A percentile compares a stretch with the other conserved stretches of the same genome.
These are phyloP conservation scores for Cucurbitaria berberidis DNA, from an alignment of 2,329 filamentous ascomycete genomes.

Conservation along the genomic window DNA sequence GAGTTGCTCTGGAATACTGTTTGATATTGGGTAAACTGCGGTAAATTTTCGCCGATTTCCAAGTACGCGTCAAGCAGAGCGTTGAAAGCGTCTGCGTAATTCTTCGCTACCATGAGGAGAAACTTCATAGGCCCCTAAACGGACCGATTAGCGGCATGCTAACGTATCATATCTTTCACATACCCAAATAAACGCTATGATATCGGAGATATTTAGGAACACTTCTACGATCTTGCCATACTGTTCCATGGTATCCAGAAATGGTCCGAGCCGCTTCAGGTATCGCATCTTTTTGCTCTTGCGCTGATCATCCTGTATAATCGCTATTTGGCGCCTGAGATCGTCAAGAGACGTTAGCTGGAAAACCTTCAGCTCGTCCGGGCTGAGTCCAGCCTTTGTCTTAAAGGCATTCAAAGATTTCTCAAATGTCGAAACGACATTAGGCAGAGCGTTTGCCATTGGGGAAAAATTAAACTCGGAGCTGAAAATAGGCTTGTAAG, in stretches of 20 bases:
- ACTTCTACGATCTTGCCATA: conserved; percentile 46
- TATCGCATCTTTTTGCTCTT: conserved; percentile 18
- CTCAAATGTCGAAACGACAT: neutral
- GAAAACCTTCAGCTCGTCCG: neutral
- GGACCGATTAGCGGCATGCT: neutral
- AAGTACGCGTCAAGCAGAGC: conserved; percentile 48
- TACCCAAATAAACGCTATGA: conserved; percentile 43
- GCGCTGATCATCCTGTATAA: conserved; percentile 22
- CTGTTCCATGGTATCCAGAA: conserved; percentile 45
- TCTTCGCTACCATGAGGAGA: conserved; percentile 37
- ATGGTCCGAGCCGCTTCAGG: conserved; percentile 23
- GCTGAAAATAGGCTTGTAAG: neutral
- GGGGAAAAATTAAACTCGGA: neutral
- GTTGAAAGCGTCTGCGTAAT: conserved; percentile 45
- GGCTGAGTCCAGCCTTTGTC: neutral
- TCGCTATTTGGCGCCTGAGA: neutral
- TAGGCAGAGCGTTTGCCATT: neutral
- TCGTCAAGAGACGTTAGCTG: neutral
- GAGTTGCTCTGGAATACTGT: conserved; percentile 34
- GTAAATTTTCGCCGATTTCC: conserved; percentile 49
- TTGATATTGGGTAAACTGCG: conserved; percentile 44
- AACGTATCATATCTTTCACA: neutral
- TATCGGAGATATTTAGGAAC: conserved; percentile 39
- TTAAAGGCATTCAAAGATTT: neutral
- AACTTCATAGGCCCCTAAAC: conserved; percentile 44